These are phyloP conservation scores for Phytophthora gonapodyides DNA, from an alignment of 352 stramenopile species.

Conservation along the genomic window DNA sequence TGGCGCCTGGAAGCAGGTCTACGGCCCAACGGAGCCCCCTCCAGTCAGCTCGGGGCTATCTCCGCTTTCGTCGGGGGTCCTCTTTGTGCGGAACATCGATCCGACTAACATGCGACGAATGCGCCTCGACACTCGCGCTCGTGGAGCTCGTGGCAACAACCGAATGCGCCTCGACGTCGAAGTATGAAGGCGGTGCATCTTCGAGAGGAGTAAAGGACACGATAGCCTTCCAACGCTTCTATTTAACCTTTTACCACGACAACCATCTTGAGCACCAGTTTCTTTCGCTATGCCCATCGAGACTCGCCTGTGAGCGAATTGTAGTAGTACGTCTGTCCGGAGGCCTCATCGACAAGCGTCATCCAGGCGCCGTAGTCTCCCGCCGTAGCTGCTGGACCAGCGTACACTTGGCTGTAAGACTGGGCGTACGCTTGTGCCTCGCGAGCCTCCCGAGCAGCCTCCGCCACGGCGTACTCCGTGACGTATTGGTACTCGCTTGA, in stretches of 20 bases:
- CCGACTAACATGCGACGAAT: conserved; percentile 20
- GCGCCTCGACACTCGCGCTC: conserved; percentile 23
- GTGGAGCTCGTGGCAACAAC: conserved; percentile 14
- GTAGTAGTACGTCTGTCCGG: conserved; percentile 77
- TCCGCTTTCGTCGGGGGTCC: conserved; percentile 19
- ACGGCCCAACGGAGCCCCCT: conserved; percentile 17
- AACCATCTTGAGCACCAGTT: conserved; percentile 3
- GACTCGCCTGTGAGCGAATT: conserved; percentile 74
- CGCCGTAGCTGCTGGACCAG: conserved; percentile 10
- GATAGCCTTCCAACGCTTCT: background rate
- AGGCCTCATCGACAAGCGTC: conserved; percentile 62
- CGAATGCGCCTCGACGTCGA: conserved; percentile 30
- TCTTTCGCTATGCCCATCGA: conserved; percentile 47
- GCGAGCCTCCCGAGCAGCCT: conserved; percentile 23
- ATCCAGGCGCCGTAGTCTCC: conserved; percentile 51
- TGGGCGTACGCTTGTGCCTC: conserved; percentile 27
- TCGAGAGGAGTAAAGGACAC: no score
- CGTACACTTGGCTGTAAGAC: conserved; percentile 15
- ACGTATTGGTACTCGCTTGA: conserved; percentile 85
- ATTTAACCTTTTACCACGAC: conserved; percentile 19
- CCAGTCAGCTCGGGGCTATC: conserved; percentile 9
- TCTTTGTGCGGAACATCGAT: conserved; percentile 34
- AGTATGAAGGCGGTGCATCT: conserved; percentile 10
- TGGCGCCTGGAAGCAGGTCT: conserved; percentile 33
- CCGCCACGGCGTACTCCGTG: conserved; percentile 45